phyloP scores from a whole-genome alignment of 768 basidiomycete species.

The Candolleomyces aberdarensis region DNA sequence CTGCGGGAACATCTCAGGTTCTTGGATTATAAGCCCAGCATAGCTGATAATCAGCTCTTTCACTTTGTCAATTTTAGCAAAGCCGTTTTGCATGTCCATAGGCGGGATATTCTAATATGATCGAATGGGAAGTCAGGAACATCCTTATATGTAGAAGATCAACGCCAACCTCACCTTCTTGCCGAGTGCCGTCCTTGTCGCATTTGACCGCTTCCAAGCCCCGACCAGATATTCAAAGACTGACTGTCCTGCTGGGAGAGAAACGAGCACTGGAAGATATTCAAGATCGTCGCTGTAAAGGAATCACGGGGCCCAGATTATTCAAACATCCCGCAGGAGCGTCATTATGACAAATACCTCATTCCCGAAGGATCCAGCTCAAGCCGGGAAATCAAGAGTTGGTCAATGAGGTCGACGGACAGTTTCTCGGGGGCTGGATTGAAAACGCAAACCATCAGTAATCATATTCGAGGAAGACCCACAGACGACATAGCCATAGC shows the following conservation, averaged over 20 bases:
- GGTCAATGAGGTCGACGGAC: constrained; percentile 63
- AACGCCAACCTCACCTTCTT: constrained; percentile 52
- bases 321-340: too few relatives aligned
- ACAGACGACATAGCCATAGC: constrained; percentile 13
- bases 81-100: constrained; percentile 58
- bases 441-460: neutral
- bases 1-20: constrained; percentile 94
- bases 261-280: constrained; percentile 68
- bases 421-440: constrained; percentile 39
- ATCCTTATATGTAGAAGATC: neutral
- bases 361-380: constrained; percentile 72
- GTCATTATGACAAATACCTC: constrained; percentile 37
- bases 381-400: constrained; percentile 79
- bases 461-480: neutral
- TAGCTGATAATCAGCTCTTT: constrained; percentile 84
- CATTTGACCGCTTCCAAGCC: constrained; percentile 87
- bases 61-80: constrained; percentile 35
- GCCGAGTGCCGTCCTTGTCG: constrained; percentile 47
- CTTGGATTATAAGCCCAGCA: constrained; percentile 84
- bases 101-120: constrained; percentile 53
- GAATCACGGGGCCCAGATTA: too few relatives aligned
- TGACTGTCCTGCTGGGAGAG: constrained; percentile 74
- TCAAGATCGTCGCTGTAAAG: constrained; percentile 46
- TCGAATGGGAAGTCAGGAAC: neutral
- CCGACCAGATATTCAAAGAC: constrained; percentile 87